Evolutionary conservation across 257 asterid genomes (phyloP).

Genomic region (Solanum appendiculatum): DNA sequence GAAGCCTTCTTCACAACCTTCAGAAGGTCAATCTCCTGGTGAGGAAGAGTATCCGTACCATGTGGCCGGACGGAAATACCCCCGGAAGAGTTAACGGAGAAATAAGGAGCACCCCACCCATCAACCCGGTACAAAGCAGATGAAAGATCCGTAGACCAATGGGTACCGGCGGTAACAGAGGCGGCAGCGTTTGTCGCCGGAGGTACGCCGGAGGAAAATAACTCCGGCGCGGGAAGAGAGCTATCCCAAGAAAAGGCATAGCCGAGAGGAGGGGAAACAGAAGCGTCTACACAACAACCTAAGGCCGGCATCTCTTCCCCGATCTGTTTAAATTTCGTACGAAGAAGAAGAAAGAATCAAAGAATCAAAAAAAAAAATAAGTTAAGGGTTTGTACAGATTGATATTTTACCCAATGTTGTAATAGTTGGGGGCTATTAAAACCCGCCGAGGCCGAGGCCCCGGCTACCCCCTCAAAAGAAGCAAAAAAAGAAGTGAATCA

Average conservation of each 20-base stretch:
- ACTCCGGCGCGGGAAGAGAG: slow-evolving; percentile 43
- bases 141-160: slow-evolving; percentile 67
- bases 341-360: background rate
- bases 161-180: background rate
- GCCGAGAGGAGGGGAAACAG: slow-evolving; percentile 51
- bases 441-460: slow-evolving; percentile 99
- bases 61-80: slow-evolving; percentile 63
- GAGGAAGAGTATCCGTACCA: slow-evolving; percentile 55
- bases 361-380: slow-evolving; percentile 19
- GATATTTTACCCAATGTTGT: slow-evolving; percentile 18
- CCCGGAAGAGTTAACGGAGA: slow-evolving; percentile 62
- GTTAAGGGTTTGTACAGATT: background rate
- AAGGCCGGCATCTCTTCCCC: slow-evolving; percentile 78
- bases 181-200: slow-evolving; percentile 12
- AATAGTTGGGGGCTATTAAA: slow-evolving; percentile 84
- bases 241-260: slow-evolving; percentile 45
- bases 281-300: slow-evolving; percentile 71
- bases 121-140: slow-evolving; percentile 56
- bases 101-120: slow-evolving; percentile 98
- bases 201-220: slow-evolving; percentile 21
- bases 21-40: slow-evolving; percentile 83
- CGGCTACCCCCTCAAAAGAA: slow-evolving; percentile 99
- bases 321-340: slow-evolving; percentile 15
- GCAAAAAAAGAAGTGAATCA: slow-evolving; percentile 55
- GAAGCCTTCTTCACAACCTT: slow-evolving; percentile 81